Evolutionary conservation across 2,329 filamentous ascomycete species (phyloP).

Genomic region (Pseudogymnoascus sp.): DNA sequence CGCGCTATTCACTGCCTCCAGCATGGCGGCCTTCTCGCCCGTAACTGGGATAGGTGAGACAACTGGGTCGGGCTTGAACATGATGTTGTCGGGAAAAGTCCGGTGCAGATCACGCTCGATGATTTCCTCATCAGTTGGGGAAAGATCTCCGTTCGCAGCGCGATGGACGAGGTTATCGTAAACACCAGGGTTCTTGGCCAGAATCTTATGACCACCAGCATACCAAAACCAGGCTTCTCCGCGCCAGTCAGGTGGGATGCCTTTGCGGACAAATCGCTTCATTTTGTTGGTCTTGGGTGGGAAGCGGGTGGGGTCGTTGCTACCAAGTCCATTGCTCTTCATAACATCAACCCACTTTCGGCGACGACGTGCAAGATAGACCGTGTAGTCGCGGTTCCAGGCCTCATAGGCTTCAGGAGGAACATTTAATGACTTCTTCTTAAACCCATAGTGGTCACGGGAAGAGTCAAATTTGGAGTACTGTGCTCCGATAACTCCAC

Average conservation of each 20-base stretch:
- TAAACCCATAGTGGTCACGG: slow-evolving; percentile 86
- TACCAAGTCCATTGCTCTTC: slow-evolving; percentile 66
- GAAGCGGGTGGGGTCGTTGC: slow-evolving; percentile 65
- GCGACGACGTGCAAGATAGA: slow-evolving; percentile 65
- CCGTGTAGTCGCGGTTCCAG: slow-evolving; percentile 70
- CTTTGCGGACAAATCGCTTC: slow-evolving; percentile 85
- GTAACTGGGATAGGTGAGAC: slow-evolving; percentile 30
- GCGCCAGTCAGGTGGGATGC: slow-evolving; percentile 86
- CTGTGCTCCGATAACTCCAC: background rate
- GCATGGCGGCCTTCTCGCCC: slow-evolving; percentile 23
- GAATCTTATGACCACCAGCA: slow-evolving; percentile 72
- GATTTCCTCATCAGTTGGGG: slow-evolving; percentile 70
- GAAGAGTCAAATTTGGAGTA: slow-evolving; percentile 19
- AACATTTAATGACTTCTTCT: slow-evolving; percentile 76
- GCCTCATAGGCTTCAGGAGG: slow-evolving; percentile 68
- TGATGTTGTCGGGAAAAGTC: slow-evolving; percentile 89
- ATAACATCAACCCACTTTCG: slow-evolving; percentile 78
- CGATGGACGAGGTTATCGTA: slow-evolving; percentile 61
- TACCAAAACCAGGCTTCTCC: slow-evolving; percentile 98
- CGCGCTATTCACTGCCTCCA: slow-evolving; percentile 28
- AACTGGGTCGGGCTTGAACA: slow-evolving; percentile 62
- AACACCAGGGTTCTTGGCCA: slow-evolving; percentile 67
- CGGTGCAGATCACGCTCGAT: slow-evolving; percentile 91
- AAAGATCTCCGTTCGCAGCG: slow-evolving; percentile 55
- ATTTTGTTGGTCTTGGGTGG: slow-evolving; percentile 74